phyloP scores from a whole-genome alignment of 2,329 filamentous ascomycete species.

The Xylariales sp. region DNA sequence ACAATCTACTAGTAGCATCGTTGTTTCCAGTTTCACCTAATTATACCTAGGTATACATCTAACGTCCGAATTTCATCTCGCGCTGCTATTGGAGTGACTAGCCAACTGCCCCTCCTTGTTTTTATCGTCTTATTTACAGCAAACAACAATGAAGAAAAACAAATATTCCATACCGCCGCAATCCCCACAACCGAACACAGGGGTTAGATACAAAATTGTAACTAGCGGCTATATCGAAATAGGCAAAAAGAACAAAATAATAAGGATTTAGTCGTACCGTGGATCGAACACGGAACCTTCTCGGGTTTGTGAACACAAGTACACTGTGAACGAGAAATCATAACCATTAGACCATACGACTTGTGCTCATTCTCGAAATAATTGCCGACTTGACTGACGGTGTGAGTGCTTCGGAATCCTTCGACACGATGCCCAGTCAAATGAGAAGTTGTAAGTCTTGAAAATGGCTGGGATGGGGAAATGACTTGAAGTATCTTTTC shows the following conservation, averaged over 20 bases:
- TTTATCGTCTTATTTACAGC: too few relatives aligned
- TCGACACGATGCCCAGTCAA: neutral
- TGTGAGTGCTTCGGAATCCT: neutral
- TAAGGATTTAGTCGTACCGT: constrained; percentile 33
- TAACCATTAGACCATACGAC: constrained; percentile 41
- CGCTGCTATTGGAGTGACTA: too few relatives aligned
- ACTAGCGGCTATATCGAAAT: neutral
- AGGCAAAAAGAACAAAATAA: neutral
- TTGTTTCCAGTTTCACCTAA: too few relatives aligned
- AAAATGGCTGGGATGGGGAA: neutral
- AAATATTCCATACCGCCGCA: too few relatives aligned
- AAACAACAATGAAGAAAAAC: too few relatives aligned
- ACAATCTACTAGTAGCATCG: too few relatives aligned
- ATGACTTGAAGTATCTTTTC: neutral
- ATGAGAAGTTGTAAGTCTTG: neutral
- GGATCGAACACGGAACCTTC: constrained; percentile 41
- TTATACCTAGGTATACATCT: too few relatives aligned
- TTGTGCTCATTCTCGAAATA: neutral
- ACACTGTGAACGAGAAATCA: constrained; percentile 39
- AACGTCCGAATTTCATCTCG: too few relatives aligned
- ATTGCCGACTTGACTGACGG: neutral
- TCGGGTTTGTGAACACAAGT: constrained; percentile 28
- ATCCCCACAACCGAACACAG: too few relatives aligned
- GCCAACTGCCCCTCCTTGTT: too few relatives aligned
- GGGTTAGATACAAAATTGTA: neutral